These are phyloP conservation scores for Hondaea fermentalgiana DNA, from an alignment of 108 stramenopile species.

Conservation along the genomic window DNA sequence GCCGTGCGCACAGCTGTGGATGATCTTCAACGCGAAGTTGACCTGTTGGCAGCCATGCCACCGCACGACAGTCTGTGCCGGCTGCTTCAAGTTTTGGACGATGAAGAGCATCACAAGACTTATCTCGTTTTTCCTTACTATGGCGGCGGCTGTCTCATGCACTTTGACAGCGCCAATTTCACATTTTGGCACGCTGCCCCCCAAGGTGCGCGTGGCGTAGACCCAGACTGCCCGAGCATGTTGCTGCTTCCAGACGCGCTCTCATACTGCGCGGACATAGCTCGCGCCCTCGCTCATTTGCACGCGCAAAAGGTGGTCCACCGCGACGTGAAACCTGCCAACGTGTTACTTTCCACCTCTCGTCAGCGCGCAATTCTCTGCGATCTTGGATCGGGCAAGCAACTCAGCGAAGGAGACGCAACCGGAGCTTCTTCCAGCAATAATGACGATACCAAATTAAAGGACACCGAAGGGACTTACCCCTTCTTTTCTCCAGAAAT, in stretches of 20 bases:
- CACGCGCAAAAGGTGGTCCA: neutral
- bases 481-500: neutral
- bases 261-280: neutral
- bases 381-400: neutral
- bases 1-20: neutral
- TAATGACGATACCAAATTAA: neutral
- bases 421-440: no score
- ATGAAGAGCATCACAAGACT: neutral
- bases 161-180: neutral
- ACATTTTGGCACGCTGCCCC: neutral
- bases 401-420: neutral
- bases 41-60: neutral
- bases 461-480: neutral
- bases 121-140: neutral
- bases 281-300: neutral
- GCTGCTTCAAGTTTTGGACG: neutral
- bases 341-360: neutral
- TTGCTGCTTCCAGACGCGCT: neutral
- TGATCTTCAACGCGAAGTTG: neutral
- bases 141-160: neutral
- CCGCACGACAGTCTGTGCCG: neutral
- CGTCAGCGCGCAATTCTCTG: neutral
- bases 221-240: neutral
- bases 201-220: neutral
- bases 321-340: constrained; percentile 1